These are phyloP conservation scores for Fusarium proliferatum DNA, from an alignment of 2,329 filamentous ascomycete species.

Conservation along the genomic window DNA sequence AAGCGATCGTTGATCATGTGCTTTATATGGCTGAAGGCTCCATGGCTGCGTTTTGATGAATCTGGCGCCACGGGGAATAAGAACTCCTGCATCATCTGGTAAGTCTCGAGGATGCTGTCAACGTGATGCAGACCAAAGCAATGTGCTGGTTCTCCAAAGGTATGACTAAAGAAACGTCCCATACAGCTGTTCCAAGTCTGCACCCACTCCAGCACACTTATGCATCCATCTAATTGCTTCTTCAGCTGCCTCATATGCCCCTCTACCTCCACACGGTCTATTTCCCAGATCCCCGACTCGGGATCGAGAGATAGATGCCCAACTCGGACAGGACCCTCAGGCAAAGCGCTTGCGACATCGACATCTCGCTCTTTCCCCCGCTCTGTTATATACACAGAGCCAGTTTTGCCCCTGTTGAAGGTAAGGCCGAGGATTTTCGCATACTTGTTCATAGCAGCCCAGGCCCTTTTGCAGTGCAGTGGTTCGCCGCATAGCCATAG, in stretches of 20 bases:
- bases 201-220: background rate
- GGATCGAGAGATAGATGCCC: background rate
- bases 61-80: background rate
- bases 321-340: background rate
- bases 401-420: background rate
- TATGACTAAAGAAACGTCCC: background rate
- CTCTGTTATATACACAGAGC: background rate
- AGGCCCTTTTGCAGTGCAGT: background rate
- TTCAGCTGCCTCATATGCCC: background rate
- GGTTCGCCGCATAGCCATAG: background rate
- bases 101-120: background rate
- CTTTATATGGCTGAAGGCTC: background rate
- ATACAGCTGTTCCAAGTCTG: constrained; percentile 5
- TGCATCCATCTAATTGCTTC: background rate
- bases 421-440: background rate
- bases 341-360: background rate
- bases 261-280: background rate
- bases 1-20: background rate
- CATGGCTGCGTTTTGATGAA: background rate
- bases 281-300: background rate
- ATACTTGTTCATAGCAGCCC: background rate
- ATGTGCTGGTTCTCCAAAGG: constrained; percentile 1
- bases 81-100: background rate
- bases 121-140: background rate
- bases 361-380: accelerated